Evolutionary conservation across 495 filamentous ascomycete species (phyloP), one percentile per base, ranked within the genome.

Genomic region (Hyphodiscus hymeniophilus): DNA sequence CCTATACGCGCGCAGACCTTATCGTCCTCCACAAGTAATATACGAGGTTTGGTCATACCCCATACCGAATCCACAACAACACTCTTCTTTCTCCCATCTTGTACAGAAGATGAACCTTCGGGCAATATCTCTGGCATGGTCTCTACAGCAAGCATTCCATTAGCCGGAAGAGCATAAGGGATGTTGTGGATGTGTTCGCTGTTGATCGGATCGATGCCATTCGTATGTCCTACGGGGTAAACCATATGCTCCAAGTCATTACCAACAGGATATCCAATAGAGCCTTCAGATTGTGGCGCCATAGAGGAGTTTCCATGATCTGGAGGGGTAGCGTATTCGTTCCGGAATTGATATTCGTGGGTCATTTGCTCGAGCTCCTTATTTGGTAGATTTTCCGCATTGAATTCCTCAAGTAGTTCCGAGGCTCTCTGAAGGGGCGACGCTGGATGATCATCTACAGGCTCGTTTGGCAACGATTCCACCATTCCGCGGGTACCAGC

Each of bases 11-110:
- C 80, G 63, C 92, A 97, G 2, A 90, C 96, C 42, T 81, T 83
- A 64, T 98, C 92, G 62, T 98, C 92, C 62, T 98, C 92, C 28
- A 98, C 92, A 35, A 98, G 75, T 47, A 98, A 70, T 49, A 98
- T 89, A 43, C 83, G 78, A 0, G 92, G 92, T 53, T 82, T 81
- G 53, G 83, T 80, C 16, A 81, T 67, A n/a, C 72, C 68, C 90
- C 90, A 97, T 5, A 79, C 82, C 16, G 83, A 82, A 48, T 87
- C 85, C n/a, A 82, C 69, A 48, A 16, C 26, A 21, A 32, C 16
- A 16, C 48, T 49, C 38, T 60, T 62, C 49, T 61, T 61, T 12
- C 52, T 13, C 15, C 45, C 39, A 17, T 20, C 34, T n/a, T n/a
- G n/a, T n/a, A n/a, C 10, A 18, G 17, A 13, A 5, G 45, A 7